These are phyloP conservation scores for Heterotrichella gracilis DNA, from an alignment of 352 stramenopile genomes.

Conservation along the genomic window DNA sequence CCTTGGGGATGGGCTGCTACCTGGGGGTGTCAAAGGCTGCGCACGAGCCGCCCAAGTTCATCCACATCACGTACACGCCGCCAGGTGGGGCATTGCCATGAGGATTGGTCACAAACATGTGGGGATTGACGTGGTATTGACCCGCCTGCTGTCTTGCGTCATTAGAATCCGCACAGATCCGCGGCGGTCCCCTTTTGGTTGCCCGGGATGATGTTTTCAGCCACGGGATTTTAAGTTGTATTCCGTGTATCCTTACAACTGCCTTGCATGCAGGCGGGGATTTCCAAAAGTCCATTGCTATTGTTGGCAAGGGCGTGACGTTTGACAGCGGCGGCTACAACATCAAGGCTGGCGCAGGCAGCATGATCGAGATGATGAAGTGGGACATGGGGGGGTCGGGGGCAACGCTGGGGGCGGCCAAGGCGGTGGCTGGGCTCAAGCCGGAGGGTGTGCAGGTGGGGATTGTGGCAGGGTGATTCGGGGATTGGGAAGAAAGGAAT, in stretches of 20 bases:
- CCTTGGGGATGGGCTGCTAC: conserved; percentile 37
- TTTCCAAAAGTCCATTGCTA: conserved; percentile 17
- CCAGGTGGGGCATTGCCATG: too few species aligned
- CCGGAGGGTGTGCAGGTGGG: too few species aligned
- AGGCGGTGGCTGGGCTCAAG: conserved; percentile 18
- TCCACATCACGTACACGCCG: conserved; percentile 40
- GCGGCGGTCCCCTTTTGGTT: too few species aligned
- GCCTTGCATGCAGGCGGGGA: neutral
- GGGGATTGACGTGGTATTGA: too few species aligned
- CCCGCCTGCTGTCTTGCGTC: too few species aligned
- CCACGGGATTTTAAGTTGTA: too few species aligned
- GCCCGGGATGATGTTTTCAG: too few species aligned
- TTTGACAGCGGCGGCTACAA: conserved; percentile 69
- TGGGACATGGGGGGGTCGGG: conserved; percentile 51
- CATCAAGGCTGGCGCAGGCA: conserved; percentile 40
- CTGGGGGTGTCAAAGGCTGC: conserved; percentile 35
- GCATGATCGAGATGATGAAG: conserved; percentile 50
- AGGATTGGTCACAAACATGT: too few species aligned
- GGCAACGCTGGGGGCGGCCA: conserved; percentile 36
- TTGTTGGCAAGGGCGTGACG: conserved; percentile 62
- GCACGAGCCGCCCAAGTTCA: conserved; percentile 41
- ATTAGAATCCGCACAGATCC: too few species aligned
- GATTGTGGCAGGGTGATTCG: too few species aligned
- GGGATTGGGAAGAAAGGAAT: too few species aligned
- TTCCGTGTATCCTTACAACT: too few species aligned